Evolutionary conservation across 1,284 basidiomycete genomes (phyloP), one percentile per base, ranked within the genome.

Genomic region (Thelephora terrestris): DNA sequence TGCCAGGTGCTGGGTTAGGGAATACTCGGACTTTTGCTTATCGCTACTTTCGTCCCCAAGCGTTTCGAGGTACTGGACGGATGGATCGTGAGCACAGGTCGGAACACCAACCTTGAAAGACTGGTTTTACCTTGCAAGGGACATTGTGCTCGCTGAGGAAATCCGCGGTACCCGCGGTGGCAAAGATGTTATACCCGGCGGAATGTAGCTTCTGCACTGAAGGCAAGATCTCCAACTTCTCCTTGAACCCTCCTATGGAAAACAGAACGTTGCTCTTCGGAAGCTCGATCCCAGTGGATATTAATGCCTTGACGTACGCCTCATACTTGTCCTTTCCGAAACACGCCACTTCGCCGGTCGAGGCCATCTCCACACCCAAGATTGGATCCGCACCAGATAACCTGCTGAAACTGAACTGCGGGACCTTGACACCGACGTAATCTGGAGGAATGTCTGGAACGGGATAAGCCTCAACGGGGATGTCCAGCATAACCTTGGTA

Each of bases 331-430:
- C 88, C 57, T 78, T 83, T 24, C 96, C 95, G 67, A 99, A 99
- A 68, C 95, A 98, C 35, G 96, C 96, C 25, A 99, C 95, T 66
- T 99, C 95, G 55, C 95, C 95, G 1, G 95, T 99, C n/a, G 95
- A 98, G 16, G 95, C 95, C 95, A 99, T 99, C 73, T 99, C 95
- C 46, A 99, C 95, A 62, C 96, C 96, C n/a, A 99, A 78, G 18
- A 99, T 86, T 16, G 95, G 95, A 66, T 99, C 95, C 27, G 95
- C 95, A 35, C 95, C 95, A 21, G 91, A 93, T 32, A 99, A 71
- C 52, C 95, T 84, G 61, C 86, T 91, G 74, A 98, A 99, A 57
- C 88, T 92, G 79, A 99, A 99, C 68, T 99, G 95, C 23, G 96
- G 94, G 16, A 97, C 95, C 74, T 99, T 99, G 68, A 99, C 85